A percentile compares a stretch with the other conserved stretches of the same genome.
Conservation (phyloP, 1,139 yeast species). For the Petasospora rhodanensis region DNA sequence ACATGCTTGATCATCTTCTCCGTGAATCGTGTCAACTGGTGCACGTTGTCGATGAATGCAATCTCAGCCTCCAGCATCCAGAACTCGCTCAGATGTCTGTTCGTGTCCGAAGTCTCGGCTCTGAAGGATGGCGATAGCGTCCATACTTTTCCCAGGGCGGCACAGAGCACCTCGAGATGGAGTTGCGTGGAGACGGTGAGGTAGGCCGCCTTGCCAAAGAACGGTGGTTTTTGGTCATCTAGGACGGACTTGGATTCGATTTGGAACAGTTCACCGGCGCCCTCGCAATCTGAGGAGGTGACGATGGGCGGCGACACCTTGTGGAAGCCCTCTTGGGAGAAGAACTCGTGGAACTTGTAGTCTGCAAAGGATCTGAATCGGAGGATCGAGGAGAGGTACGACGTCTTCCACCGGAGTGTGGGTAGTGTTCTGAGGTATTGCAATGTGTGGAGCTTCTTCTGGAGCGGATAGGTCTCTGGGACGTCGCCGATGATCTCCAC, state of each 20-base stretch:
- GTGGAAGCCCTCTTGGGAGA: slow-evolving; percentile 47
- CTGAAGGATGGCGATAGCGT: slow-evolving; percentile 87
- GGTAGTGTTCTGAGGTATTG: slow-evolving; percentile 67
- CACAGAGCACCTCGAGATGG: slow-evolving; percentile 78
- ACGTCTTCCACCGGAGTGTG: slow-evolving; percentile 73
- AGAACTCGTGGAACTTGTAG: slow-evolving; percentile 47
- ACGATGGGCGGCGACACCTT: slow-evolving; percentile 84
- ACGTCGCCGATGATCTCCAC: slow-evolving; percentile 51
- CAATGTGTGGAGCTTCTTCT: slow-evolving; percentile 67
- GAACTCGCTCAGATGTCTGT: slow-evolving; percentile 87
- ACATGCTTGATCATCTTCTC: slow-evolving; percentile 65
- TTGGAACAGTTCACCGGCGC: slow-evolving; percentile 87
- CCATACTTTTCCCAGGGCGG: slow-evolving; percentile 81
- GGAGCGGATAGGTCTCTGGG: slow-evolving; percentile 68
- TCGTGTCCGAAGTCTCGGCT: slow-evolving; percentile 90
- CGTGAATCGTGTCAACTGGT: slow-evolving; percentile 59
- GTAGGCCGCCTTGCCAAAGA: slow-evolving; percentile 65
- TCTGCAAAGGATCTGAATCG: slow-evolving; percentile 72
- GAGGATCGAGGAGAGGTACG: slow-evolving; percentile 58
- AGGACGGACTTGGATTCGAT: slow-evolving; percentile 36
- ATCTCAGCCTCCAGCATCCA: slow-evolving; percentile 98
- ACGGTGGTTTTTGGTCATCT: slow-evolving; percentile 30
- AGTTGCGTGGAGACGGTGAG: slow-evolving; percentile 90
- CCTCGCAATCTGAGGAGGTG: slow-evolving; percentile 93
- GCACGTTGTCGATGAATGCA: slow-evolving; percentile 55